Conservation (phyloP, 1,284 basidiomycete species). For the Malassezia sympodialis region DNA sequence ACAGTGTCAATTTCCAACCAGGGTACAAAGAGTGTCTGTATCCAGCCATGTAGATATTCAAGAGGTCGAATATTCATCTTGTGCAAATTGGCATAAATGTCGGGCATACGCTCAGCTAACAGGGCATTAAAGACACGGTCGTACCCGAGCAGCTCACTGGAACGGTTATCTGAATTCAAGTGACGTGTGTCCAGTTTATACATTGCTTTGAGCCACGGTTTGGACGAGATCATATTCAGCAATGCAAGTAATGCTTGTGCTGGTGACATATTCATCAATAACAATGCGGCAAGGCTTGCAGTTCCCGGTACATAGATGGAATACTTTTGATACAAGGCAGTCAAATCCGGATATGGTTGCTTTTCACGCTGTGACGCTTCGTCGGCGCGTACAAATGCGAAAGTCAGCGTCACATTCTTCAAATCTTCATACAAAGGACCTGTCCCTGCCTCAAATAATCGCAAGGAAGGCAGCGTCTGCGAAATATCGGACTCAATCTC, state of each 20-base stretch:
- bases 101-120: conserved; percentile 84
- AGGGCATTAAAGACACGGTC: conserved; percentile 79
- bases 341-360: not conserved
- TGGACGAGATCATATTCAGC: conserved; percentile 59
- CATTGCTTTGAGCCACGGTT: conserved; percentile 36
- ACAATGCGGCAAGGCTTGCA: conserved; percentile 65
- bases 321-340: conserved; percentile 8
- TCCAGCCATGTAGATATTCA: conserved; percentile 31
- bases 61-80: conserved; percentile 24
- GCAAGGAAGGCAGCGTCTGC: conserved; percentile 71
- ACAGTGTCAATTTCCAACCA: conserved; percentile 38
- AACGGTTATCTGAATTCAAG: not conserved
- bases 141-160: conserved; percentile 11
- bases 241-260: conserved; percentile 71
- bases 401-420: conserved; percentile 75
- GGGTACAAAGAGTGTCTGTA: conserved; percentile 25
- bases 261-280: conserved; percentile 70
- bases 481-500: conserved; percentile 70
- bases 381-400: conserved; percentile 79
- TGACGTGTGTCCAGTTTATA: conserved; percentile 25
- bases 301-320: conserved; percentile 38
- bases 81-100: conserved; percentile 54
- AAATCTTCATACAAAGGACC: conserved; percentile 79
- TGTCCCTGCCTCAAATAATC: conserved; percentile 66
- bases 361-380: conserved; percentile 52